Evolutionary conservation across 371 early-diverging fungal genomes (phyloP), one percentile per base, ranked within the genome.

Genomic region (Batkoa obscura): DNA sequence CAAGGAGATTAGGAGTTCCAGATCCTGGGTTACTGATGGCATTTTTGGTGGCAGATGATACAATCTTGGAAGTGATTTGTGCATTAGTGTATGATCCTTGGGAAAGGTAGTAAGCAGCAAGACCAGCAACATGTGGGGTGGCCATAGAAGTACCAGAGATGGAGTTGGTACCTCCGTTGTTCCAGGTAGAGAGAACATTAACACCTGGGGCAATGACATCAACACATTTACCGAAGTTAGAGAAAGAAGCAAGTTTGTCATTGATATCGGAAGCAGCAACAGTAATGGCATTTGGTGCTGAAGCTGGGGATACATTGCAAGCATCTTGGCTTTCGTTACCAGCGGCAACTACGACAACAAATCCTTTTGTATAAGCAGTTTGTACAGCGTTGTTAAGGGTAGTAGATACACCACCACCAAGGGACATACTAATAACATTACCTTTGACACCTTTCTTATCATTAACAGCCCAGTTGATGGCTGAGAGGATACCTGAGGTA

Each of bases 111-210:
- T 88, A 80, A 42, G 98, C 99, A 56, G 93, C 80, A 42, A 94
- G 73, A 56, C 99, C 99, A 62, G 88, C 81, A 51, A 94, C 95
- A 66, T 99, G 99, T 15, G 99, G 99, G 5, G 90, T 76, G 38
- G 99, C 99, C 99, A 99, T 99, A 42, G 93, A 90, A 10, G 99
- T 99, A 55, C 99, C 99, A 45, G 93, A 92, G 63, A 94, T 90
- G 38, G 84, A 84, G 72, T 88, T 90, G 66, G 79, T 84, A 56
- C 77, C 80, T 61, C 58, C 59, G 43, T 70, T 69, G 59, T 75
- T 73, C 93, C 93, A 97, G 52, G 86, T 75, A 51, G 91, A 90
- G 42, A 72, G 62, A 54, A 99, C 93, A 63, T 93, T 80, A 58
- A 84, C 74, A 43, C 99, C 99, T 42, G 95, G 95, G 43, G 86